Base-by-base conservation (phyloP, 176 grass and related monocot species). In the Neostapfia colusana region DNA sequence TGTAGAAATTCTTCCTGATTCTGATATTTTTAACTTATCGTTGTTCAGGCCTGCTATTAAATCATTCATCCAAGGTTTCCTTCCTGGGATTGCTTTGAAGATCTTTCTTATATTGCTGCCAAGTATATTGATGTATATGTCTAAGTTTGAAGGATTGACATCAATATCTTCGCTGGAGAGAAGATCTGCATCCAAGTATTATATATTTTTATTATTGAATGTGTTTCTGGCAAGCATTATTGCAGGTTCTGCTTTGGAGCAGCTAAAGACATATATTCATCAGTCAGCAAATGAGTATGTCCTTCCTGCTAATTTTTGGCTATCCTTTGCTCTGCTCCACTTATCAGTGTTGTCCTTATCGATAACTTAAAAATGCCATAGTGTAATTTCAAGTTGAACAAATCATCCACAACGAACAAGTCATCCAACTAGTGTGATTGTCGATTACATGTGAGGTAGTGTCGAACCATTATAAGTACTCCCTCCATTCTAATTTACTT, bases 91-190 rank as follows among this genome's bases (percentile, higher is more conserved):
- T 87, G 82, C 80, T 82, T 63, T 99, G 80, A 99, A 99, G 87
- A 89, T 99, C 45, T 99, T 99, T 75, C 88, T 99, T 53, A 89
- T 99, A 90, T 65, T 99, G 21, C 96, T 99, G 73, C 96, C 96
- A 41, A 89, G 40, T 57, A 99, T 99, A 88, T 84, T 99, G 83
- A 99, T 99, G 96, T 80, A 92, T 67, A 99, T 99, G 96, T 99
- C 92, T 20, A 99, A 95, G 81, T 76, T 95, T 68, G 92, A 99
- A 88, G 96, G 96, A 75, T 81, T 85, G 86, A 77, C 81, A 72
- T 90, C 89, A 53, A 83, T 92, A 54, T 99, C 96, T 77, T 71
- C 83, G 26, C 50, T 99, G 34, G 92, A 99, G 81, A 95, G 95
- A 75, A 95, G 88, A 90, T 83, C 89, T 78, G 96, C 96, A 24